phyloP scores from a whole-genome alignment of 768 basidiomycete species.

The Panellus pusillus region DNA sequence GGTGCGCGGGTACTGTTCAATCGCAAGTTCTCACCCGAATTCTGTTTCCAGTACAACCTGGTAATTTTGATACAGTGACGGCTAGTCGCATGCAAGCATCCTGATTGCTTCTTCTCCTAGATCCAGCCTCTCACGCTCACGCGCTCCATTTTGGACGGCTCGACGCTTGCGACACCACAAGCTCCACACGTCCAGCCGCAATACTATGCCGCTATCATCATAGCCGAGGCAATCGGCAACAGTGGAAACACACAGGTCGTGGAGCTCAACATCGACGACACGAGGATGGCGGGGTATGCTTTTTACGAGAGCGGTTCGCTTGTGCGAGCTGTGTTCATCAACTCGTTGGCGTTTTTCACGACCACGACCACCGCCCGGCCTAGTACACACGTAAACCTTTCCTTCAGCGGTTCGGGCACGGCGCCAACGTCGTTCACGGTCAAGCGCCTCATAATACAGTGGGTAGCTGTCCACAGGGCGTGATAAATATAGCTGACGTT shows the following conservation, averaged over 20 bases:
- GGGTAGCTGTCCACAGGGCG: constrained; percentile 12
- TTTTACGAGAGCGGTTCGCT: constrained; percentile 50
- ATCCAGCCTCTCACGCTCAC: constrained; percentile 63
- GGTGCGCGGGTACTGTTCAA: constrained; percentile 7
- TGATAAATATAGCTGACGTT: not conserved
- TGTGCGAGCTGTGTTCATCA: constrained; percentile 55
- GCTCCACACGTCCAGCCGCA: constrained; percentile 63
- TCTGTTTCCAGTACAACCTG: constrained; percentile 46
- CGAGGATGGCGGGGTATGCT: constrained; percentile 58
- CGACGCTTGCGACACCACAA: constrained; percentile 46
- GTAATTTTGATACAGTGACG: constrained; percentile 29
- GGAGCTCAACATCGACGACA: constrained; percentile 48
- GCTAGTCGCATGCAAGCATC: not conserved
- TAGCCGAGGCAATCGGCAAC: constrained; percentile 55
- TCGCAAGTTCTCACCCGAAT: constrained; percentile 8
- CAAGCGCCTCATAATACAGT: constrained; percentile 52
- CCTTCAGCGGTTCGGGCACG: constrained; percentile 29
- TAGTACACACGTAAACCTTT: constrained; percentile 43
- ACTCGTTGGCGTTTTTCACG: constrained; percentile 51
- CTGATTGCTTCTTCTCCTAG: constrained; percentile 31
- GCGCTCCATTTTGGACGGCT: constrained; percentile 60
- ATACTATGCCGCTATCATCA: constrained; percentile 63
- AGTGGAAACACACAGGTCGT: constrained; percentile 40
- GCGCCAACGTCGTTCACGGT: constrained; percentile 36
- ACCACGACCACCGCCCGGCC: constrained; percentile 33